Evolutionary conservation across 345 rosid genomes (phyloP).

Genomic region (Brassica carinata): DNA sequence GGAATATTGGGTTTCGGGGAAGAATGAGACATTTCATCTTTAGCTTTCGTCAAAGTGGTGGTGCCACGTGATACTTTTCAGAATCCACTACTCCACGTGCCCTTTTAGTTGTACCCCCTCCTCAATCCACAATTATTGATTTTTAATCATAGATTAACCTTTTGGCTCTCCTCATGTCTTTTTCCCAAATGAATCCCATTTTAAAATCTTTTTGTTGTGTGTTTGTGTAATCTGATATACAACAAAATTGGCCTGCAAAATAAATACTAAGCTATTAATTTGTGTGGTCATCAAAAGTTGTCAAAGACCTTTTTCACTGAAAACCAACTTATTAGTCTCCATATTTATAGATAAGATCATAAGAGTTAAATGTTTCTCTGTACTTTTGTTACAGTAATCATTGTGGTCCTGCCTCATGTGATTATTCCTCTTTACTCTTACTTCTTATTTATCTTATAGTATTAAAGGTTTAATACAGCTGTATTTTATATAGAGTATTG

Average conservation of each 20-base stretch:
- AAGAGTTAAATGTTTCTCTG: constrained; percentile 6
- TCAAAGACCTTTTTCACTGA: neutral
- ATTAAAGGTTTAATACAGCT: constrained; percentile 16
- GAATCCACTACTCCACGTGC: constrained; percentile 44
- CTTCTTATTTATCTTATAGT: neutral
- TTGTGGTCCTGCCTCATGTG: constrained; percentile 39
- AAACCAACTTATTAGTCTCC: neutral
- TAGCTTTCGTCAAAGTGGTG: constrained; percentile 40
- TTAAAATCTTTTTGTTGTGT: neutral
- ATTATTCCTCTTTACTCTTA: constrained; percentile 35
- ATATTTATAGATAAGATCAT: neutral
- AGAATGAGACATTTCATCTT: constrained; percentile 39
- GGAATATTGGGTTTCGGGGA: constrained; percentile 13
- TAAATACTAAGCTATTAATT: neutral
- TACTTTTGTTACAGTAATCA: constrained; percentile 37
- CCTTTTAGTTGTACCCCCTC: constrained; percentile 16
- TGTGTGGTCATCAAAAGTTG: neutral
- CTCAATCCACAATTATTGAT: constrained; percentile 23
- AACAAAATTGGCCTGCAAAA: neutral
- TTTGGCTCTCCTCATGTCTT: neutral
- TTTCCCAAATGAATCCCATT: neutral
- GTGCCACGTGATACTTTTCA: constrained; percentile 41
- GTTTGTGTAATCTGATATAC: neutral
- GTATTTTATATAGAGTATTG: neutral
- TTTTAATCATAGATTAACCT: neutral